Percentiles rank a stretch among this genome's conserved stretches.
phyloP scores from a whole-genome alignment of 768 basidiomycete species.

The Macrolepiota dolichaula region DNA sequence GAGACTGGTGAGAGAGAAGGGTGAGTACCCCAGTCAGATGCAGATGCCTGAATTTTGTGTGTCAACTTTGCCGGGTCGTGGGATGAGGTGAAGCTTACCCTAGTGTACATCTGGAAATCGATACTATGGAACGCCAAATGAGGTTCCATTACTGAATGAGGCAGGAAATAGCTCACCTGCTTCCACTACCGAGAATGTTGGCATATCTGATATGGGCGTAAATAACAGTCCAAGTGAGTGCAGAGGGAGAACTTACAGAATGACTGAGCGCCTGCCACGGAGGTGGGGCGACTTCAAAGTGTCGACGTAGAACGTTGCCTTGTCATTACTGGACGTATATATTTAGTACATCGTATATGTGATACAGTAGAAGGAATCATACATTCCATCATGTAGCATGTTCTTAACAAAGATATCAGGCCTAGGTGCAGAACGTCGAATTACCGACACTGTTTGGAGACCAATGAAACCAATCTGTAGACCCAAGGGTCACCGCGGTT shows the following conservation, averaged over 20 bases:
- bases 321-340: conserved; percentile 50
- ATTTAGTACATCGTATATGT: neutral
- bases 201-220: conserved; percentile 45
- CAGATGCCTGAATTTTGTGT: conserved; percentile 47
- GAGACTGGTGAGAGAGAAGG: neutral
- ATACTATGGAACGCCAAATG: conserved; percentile 40
- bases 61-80: neutral
- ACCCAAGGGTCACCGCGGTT: conserved; percentile 77
- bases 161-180: conserved; percentile 36
- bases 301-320: conserved; percentile 71
- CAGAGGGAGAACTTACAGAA: conserved; percentile 46
- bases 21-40: conserved; percentile 62
- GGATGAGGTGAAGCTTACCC: conserved; percentile 29
- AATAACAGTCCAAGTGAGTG: neutral
- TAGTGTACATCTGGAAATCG: conserved; percentile 80
- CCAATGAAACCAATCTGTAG: conserved; percentile 40
- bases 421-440: conserved; percentile 22
- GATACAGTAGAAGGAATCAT: conserved; percentile 16
- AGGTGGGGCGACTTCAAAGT: conserved; percentile 53
- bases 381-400: conserved; percentile 71
- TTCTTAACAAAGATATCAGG: conserved; percentile 69
- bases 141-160: neutral
- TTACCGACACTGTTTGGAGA: neutral
- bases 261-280: conserved; percentile 62
- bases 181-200: conserved; percentile 61